These are phyloP conservation scores for Albizia julibrissin DNA, from an alignment of 306 rosid species.

Conservation along the genomic window DNA sequence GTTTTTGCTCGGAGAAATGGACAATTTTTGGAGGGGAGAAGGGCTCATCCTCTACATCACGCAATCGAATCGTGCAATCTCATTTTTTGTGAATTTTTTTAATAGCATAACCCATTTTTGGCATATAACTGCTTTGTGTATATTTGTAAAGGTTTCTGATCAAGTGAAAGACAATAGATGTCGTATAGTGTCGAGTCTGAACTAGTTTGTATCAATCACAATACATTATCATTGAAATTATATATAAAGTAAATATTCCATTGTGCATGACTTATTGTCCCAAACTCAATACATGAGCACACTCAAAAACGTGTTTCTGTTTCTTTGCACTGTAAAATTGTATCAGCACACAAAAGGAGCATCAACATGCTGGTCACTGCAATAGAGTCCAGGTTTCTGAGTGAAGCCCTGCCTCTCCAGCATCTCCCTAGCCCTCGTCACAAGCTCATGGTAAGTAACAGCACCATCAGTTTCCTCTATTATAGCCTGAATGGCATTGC, in stretches of 20 bases:
- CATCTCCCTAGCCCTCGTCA: slow-evolving; percentile 58
- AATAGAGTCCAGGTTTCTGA: slow-evolving; percentile 92
- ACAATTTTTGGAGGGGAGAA: slow-evolving; percentile 32
- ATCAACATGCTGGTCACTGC: slow-evolving; percentile 66
- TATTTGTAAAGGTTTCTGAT: slow-evolving; percentile 45
- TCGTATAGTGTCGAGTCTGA: slow-evolving; percentile 26
- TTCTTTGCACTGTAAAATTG: slow-evolving; percentile 15
- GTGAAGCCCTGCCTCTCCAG: slow-evolving; percentile 67
- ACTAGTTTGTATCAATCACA: slow-evolving; percentile 47
- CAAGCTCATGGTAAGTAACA: slow-evolving; percentile 70
- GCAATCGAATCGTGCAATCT: slow-evolving; percentile 52
- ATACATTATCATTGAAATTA: slow-evolving; percentile 34
- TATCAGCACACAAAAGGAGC: slow-evolving; percentile 57
- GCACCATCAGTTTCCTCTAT: slow-evolving; percentile 57
- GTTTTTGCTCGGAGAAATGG: neutral
- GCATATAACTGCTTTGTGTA: slow-evolving; percentile 52
- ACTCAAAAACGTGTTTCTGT: neutral
- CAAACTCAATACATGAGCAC: slow-evolving; percentile 21
- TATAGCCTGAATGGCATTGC: slow-evolving; percentile 82
- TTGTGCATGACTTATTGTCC: slow-evolving; percentile 25
- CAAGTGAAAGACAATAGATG: slow-evolving; percentile 39
- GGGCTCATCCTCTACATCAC: slow-evolving; percentile 43
- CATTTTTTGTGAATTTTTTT: slow-evolving; percentile 25
- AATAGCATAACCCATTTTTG: slow-evolving; percentile 45
- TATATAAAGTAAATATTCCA: slow-evolving; percentile 47